Conservation (phyloP, 2,329 filamentous ascomycete species). For the Fusarium duplospermum region DNA sequence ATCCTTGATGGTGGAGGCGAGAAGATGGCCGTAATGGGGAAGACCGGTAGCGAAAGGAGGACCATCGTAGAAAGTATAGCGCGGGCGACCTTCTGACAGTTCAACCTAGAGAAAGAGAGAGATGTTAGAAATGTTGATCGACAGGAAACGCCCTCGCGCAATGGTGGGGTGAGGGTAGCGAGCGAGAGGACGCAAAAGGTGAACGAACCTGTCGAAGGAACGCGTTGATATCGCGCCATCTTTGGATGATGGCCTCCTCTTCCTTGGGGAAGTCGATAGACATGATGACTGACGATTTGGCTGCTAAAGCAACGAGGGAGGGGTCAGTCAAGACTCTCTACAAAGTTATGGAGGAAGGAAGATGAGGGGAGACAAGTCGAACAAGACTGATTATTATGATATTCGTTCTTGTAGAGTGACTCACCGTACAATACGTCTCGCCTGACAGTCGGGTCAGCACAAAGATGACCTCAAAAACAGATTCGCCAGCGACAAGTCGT, state of each 20-base stretch:
- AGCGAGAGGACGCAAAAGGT: not conserved
- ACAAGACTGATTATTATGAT: not conserved
- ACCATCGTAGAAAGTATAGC: constrained; percentile 96
- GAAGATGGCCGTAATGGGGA: constrained; percentile 77
- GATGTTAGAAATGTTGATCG: constrained; percentile 9
- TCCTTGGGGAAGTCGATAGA: constrained; percentile 93
- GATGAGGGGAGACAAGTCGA: not conserved
- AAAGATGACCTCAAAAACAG: constrained; percentile 17
- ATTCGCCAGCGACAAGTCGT: constrained; percentile 33
- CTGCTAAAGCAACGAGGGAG: constrained; percentile 12
- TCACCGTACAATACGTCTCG: constrained; percentile 28
- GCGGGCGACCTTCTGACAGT: constrained; percentile 82
- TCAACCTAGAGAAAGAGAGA: constrained; percentile 63
- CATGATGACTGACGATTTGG: constrained; percentile 60
- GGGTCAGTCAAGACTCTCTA: constrained; percentile 19
- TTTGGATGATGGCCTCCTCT: constrained; percentile 84
- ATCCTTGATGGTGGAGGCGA: constrained; percentile 96
- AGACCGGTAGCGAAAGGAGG: constrained; percentile 81
- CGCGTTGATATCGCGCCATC: constrained; percentile 92
- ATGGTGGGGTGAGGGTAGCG: not conserved
- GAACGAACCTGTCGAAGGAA: constrained; percentile 81
- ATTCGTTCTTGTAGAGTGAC: constrained; percentile 1
- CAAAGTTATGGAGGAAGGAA: not conserved
- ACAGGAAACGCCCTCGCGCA: not conserved
- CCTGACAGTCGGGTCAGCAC: constrained; percentile 29